Evolutionary conservation across 78 protist genomes (phyloP), one percentile per base, ranked within the genome.

Genomic region (Monocercomonoides exilis): DNA sequence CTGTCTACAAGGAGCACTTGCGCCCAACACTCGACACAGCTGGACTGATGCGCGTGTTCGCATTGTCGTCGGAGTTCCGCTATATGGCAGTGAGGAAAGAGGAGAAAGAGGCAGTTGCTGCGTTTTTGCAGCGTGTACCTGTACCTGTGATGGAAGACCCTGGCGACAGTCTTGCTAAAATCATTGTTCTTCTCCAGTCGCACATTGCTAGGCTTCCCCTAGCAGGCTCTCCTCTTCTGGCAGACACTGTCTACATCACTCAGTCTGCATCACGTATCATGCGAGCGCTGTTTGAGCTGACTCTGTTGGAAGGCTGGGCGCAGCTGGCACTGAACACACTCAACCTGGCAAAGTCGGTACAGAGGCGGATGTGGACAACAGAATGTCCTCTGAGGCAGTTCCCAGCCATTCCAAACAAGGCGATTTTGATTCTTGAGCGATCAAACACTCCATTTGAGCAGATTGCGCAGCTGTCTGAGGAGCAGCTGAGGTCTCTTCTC

Each of bases 161-260:
- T 80, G 46, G 92, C 6, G 94, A 93, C 3, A 92, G 93, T 36
- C 44, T 91, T 0, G 86, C 89, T 29, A 90, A 95, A 88, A 89
- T 95, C 85, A 98, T 97, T 84, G 96, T 97, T 21, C 93, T 99
- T 33, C 92, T 99, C 42, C 99, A 99, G 46, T 87, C 98, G 2
- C 97, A 97, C 93, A 96, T 99, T 84, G 91, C 98, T 2, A 90
- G 89, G 88, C 88, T 95, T 43, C 43, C 81, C 46, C 93, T 98
- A 33, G 98, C 94, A 1, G 99, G 99, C 2, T 97, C 94, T 70
- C 95, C 99, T 2, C 89, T 98, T 38, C 77, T 90, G 29, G 63
- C 98, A 0, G 99, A 98, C 90, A 97, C 97, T 98, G 96, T 94
- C 46, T 98, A 98, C 94, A 85, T 98, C 87, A 95, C 98, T 21